Percentiles rank a stretch among this genome's conserved stretches.
phyloP scores from a whole-genome alignment of 768 basidiomycete species.

The Trametes elegans region DNA sequence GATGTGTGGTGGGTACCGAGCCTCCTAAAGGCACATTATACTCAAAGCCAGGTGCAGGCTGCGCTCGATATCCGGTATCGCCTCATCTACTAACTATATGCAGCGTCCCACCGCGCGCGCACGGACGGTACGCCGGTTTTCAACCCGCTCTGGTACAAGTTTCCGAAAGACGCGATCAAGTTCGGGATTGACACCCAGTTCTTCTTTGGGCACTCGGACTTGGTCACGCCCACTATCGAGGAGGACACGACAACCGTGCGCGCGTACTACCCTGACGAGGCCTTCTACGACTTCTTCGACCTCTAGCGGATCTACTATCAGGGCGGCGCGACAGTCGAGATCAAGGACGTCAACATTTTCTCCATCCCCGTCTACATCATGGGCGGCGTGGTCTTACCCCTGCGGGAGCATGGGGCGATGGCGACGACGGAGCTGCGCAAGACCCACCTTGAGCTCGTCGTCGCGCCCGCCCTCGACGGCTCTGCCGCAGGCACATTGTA shows the following conservation, averaged over 20 bases:
- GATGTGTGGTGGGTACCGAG: no score
- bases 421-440: slow-evolving; percentile 55
- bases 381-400: slow-evolving; percentile 57
- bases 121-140: slow-evolving; percentile 62
- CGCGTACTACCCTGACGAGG: slow-evolving; percentile 62
- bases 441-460: slow-evolving; percentile 59
- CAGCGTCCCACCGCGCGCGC: slow-evolving; percentile 59
- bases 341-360: slow-evolving; percentile 50
- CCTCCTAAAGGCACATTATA: no score
- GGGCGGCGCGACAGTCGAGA: slow-evolving; percentile 40
- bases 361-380: slow-evolving; percentile 63
- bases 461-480: slow-evolving; percentile 54
- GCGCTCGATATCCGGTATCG: slow-evolving; percentile 65
- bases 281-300: slow-evolving; percentile 63
- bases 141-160: slow-evolving; percentile 63
- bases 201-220: slow-evolving; percentile 64
- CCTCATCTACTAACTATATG: slow-evolving; percentile 69
- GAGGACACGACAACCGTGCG: slow-evolving; percentile 56
- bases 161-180: slow-evolving; percentile 58
- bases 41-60: no score
- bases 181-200: slow-evolving; percentile 65
- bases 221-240: slow-evolving; percentile 66
- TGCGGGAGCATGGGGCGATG: slow-evolving; percentile 55
- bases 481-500: slow-evolving; percentile 54
- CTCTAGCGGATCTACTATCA: slow-evolving; percentile 45